Conservation (phyloP, 257 asterid genomes). For the Solanum pimpinellifolium region DNA sequence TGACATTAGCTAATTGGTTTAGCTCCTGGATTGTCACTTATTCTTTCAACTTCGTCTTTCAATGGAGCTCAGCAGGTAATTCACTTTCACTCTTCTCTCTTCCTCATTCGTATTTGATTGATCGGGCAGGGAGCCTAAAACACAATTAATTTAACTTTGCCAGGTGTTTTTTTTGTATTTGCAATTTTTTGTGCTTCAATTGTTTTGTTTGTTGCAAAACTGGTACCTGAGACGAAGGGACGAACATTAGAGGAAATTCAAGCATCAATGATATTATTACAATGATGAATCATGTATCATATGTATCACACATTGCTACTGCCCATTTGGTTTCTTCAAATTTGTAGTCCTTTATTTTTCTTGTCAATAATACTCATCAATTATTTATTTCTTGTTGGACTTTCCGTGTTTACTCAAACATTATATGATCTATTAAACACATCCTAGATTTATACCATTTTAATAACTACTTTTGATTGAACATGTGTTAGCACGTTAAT, state of each 20-base stretch:
- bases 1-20: constrained; percentile 50
- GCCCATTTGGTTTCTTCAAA: neutral
- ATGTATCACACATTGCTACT: neutral
- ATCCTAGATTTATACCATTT: neutral
- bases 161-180: constrained; percentile 45
- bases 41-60: constrained; percentile 49
- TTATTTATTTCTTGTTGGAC: neutral
- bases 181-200: constrained; percentile 21
- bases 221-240: constrained; percentile 92
- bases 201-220: constrained; percentile 35
- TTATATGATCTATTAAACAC: neutral
- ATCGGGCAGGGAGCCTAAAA: neutral
- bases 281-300: neutral
- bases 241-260: constrained; percentile 43
- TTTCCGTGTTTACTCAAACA: neutral
- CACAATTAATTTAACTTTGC: neutral
- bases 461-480: neutral
- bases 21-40: constrained; percentile 38
- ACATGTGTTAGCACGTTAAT: neutral
- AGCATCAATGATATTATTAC: neutral
- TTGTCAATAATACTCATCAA: neutral
- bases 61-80: constrained; percentile 60
- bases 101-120: neutral
- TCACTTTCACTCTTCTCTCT: neutral
- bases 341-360: neutral